phyloP scores from a whole-genome alignment of 371 early-diverging fungal genomes.

The Actinomortierella wolfii region DNA sequence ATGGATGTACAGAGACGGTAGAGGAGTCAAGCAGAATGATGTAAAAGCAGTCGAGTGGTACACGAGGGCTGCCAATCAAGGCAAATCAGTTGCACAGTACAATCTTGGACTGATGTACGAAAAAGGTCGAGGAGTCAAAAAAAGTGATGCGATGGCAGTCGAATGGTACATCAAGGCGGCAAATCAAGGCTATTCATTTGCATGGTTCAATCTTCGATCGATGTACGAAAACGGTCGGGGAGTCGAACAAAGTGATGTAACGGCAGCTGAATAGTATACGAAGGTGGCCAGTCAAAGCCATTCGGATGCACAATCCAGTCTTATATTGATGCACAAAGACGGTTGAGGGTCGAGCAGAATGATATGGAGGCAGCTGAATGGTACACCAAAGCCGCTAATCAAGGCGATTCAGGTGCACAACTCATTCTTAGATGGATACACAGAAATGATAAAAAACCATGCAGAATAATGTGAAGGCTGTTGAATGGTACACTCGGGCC shows the following conservation, averaged over 20 bases:
- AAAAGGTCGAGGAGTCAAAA: slow-evolving; percentile 73
- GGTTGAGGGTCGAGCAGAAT: too few species aligned
- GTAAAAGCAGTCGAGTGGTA: slow-evolving; percentile 75
- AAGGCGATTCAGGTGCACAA: slow-evolving; percentile 56
- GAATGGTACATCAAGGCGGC: slow-evolving; percentile 85
- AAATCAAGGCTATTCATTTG: background rate
- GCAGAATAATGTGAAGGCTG: slow-evolving; percentile 60
- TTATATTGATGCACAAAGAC: too few species aligned
- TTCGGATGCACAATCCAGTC: too few species aligned
- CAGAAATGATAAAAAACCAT: slow-evolving; percentile 74
- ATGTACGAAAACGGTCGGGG: too few species aligned
- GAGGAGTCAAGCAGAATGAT: slow-evolving; percentile 69
- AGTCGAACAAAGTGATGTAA: too few species aligned
- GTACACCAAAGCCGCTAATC: too few species aligned
- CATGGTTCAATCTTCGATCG: too few species aligned
- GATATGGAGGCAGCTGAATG: too few species aligned
- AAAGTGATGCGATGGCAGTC: slow-evolving; percentile 56
- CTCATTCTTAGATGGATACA: slow-evolving; percentile 84
- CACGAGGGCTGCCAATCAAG: slow-evolving; percentile 61
- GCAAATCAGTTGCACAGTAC: slow-evolving; percentile 83
- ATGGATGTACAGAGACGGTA: slow-evolving; percentile 84
- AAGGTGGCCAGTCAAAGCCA: too few species aligned
- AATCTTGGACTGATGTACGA: slow-evolving; percentile 77
- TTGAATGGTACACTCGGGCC: slow-evolving; percentile 68
- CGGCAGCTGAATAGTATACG: too few species aligned